These are phyloP conservation scores for Bryum argenteum DNA, from an alignment of 225 moss, liverwort and hornwort species.

Conservation along the genomic window DNA sequence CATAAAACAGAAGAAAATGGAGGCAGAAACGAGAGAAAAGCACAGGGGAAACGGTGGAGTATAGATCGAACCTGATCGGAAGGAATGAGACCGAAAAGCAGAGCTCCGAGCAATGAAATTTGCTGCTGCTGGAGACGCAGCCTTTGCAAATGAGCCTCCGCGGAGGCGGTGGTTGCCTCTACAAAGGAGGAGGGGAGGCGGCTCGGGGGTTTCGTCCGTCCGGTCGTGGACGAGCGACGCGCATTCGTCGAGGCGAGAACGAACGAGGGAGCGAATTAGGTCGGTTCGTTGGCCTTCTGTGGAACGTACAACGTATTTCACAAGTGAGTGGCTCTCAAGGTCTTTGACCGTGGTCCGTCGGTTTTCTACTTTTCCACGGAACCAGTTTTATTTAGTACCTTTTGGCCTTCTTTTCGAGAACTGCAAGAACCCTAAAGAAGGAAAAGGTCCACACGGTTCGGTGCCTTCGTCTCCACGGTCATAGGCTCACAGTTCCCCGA, in stretches of 20 bases:
- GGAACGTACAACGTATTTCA: not conserved
- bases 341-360: constrained; percentile 2
- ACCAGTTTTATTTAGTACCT: not conserved
- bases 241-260: not conserved
- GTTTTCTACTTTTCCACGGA: not conserved
- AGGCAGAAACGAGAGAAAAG: too few relatives aligned
- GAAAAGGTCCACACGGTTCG: not conserved
- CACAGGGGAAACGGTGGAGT: not conserved
- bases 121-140: constrained; percentile 22
- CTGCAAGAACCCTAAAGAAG: constrained; percentile 1
- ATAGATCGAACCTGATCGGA: constrained; percentile 8
- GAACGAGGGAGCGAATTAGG: not conserved
- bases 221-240: not conserved
- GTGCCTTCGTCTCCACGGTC: not conserved
- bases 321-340: not conserved
- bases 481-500: not conserved
- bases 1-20: too few relatives aligned
- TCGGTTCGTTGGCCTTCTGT: not conserved
- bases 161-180: not conserved
- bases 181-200: constrained; percentile 4
- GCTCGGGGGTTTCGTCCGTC: not conserved
- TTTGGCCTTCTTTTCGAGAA: not conserved
- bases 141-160: constrained; percentile 1
- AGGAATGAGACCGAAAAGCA: not conserved
- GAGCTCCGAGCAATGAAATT: not conserved